Evolutionary conservation across 805 yeast genomes (phyloP).

Genomic region (Candida pseudofarinosa): DNA sequence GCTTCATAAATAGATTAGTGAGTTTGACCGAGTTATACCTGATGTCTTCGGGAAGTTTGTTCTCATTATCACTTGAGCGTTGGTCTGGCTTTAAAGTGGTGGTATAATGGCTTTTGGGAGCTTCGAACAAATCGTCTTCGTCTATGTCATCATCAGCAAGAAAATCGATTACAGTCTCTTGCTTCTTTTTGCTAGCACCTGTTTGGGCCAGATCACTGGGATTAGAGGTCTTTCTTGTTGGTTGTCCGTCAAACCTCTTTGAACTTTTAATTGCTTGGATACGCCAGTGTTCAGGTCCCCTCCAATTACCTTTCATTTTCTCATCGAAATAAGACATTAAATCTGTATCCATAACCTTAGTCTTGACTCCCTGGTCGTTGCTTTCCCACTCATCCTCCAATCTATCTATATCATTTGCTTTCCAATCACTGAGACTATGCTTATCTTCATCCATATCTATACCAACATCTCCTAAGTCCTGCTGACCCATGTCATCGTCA

Average conservation of each 20-base stretch:
- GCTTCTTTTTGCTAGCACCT: constrained; percentile 13
- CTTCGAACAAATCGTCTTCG: constrained; percentile 29
- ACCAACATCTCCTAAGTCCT: constrained; percentile 21
- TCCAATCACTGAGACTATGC: constrained; percentile 4
- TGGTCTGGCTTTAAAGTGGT: constrained; percentile 7
- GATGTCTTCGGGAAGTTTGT: constrained; percentile 67
- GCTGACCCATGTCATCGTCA: constrained; percentile 10
- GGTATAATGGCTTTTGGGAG: constrained; percentile 19
- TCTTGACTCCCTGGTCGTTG: background rate
- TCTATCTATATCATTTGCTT: constrained; percentile 4
- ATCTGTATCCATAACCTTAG: constrained; percentile 44
- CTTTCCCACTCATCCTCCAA: constrained; percentile 1
- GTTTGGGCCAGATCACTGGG: background rate
- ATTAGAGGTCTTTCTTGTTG: constrained; percentile 1
- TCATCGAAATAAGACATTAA: constrained; percentile 80
- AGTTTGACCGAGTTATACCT: constrained; percentile 68
- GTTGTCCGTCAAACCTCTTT: constrained; percentile 10
- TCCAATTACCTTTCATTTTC: constrained; percentile 68
- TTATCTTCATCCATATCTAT: constrained; percentile 12
- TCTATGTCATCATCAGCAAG: constrained; percentile 28
- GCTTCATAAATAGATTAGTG: constrained; percentile 66
- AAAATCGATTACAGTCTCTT: constrained; percentile 25
- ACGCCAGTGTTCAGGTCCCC: constrained; percentile 92
- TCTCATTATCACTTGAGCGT: constrained; percentile 11
- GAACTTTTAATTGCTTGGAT: constrained; percentile 55